These are phyloP conservation scores for Eragrostis curvula DNA, from an alignment of 176 grass and related monocot species.

Conservation along the genomic window DNA sequence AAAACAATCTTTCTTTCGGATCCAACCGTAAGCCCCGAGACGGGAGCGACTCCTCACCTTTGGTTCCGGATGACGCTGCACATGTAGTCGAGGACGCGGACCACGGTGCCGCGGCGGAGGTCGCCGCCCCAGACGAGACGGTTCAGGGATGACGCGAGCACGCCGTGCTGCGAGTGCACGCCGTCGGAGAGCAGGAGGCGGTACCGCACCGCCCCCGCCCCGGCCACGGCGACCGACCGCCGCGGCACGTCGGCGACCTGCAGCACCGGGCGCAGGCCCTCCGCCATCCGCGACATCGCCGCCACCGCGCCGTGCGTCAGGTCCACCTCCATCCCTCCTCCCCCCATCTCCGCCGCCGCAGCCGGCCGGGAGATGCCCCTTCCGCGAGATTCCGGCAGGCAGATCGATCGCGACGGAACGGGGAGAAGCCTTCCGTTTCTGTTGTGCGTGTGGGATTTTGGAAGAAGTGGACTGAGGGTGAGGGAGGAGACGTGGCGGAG, in stretches of 20 bases:
- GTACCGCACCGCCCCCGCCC: neutral
- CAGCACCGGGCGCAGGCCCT: neutral
- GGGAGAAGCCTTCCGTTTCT: too few relatives aligned
- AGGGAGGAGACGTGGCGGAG: neutral
- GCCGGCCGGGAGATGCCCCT: neutral
- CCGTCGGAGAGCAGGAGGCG: constrained; percentile 56
- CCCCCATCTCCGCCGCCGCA: neutral
- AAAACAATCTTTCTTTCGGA: constrained; percentile 1
- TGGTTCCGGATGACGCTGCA: constrained; percentile 53
- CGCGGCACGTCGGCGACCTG: neutral
- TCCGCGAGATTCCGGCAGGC: neutral
- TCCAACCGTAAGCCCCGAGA: neutral
- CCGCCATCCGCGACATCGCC: neutral
- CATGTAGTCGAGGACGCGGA: constrained; percentile 55
- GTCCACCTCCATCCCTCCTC: neutral
- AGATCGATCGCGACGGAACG: neutral
- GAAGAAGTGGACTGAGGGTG: too few relatives aligned
- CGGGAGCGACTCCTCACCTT: constrained; percentile 41
- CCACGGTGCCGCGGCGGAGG: constrained; percentile 47
- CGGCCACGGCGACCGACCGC: too few relatives aligned
- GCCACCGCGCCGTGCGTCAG: neutral
- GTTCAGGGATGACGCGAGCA: constrained; percentile 63
- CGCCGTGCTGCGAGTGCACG: constrained; percentile 49
- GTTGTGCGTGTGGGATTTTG: too few relatives aligned
- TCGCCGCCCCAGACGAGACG: constrained; percentile 36